Evolutionary conservation across 1,139 yeast genomes (phyloP).

Genomic region (Candida sp.): DNA sequence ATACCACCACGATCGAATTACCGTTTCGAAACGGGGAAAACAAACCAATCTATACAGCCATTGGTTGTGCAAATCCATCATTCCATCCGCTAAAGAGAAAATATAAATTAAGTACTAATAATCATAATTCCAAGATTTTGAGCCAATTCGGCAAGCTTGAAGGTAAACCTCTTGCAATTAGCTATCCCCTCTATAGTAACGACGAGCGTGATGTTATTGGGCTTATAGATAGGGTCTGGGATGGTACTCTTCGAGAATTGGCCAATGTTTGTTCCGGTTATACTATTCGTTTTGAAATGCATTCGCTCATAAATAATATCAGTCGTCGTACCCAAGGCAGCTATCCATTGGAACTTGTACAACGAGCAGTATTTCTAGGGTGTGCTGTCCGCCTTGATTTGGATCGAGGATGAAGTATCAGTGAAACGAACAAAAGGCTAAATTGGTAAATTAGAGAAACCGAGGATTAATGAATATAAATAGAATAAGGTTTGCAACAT

Average conservation of each 20-base stretch:
- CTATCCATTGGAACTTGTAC: neutral
- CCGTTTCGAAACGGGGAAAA: neutral
- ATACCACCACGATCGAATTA: neutral
- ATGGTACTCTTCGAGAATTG: neutral
- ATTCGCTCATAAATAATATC: neutral
- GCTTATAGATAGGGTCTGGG: constrained; percentile 1
- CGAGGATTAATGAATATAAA: too few species aligned
- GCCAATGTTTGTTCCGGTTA: neutral
- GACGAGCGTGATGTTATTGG: neutral
- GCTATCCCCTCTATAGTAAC: neutral
- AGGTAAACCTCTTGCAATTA: neutral
- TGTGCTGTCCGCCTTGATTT: constrained; percentile 2
- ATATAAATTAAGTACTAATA: neutral
- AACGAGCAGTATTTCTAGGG: constrained; percentile 1
- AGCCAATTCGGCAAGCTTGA: neutral
- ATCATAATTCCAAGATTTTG: neutral
- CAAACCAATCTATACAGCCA: neutral
- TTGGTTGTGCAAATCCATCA: neutral
- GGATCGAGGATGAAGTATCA: too few species aligned
- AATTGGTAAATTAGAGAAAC: too few species aligned
- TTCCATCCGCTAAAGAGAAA: neutral
- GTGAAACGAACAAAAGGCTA: too few species aligned
- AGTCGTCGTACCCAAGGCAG: neutral
- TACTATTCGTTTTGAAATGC: neutral
- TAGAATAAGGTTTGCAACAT: too few species aligned